Percentiles rank a stretch among this genome's conserved stretches.
phyloP scores from a whole-genome alignment of 495 filamentous ascomycete species.

The Patellaria atrata region DNA sequence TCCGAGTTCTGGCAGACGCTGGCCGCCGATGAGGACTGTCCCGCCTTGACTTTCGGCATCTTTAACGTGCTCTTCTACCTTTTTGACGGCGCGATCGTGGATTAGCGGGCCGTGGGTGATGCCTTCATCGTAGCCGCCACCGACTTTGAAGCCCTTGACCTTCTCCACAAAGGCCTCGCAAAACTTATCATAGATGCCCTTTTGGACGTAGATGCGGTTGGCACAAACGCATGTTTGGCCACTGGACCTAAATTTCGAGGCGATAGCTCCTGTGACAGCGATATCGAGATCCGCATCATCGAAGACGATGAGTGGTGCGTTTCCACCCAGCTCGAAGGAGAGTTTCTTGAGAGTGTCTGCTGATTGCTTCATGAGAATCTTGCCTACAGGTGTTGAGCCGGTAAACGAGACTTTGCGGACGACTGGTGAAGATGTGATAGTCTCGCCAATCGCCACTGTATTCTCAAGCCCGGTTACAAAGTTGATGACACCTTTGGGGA shows the following conservation, averaged over 20 bases:
- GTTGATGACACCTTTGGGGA: constrained; percentile 45
- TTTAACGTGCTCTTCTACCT: constrained; percentile 27
- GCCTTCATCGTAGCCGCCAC: constrained; percentile 28
- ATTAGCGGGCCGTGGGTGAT: constrained; percentile 32
- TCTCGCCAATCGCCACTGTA: constrained; percentile 47
- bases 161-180: constrained; percentile 27
- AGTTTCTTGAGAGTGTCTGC: constrained; percentile 54
- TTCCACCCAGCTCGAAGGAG: constrained; percentile 59
- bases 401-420: constrained; percentile 66
- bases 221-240: constrained; percentile 65
- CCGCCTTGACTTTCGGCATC: constrained; percentile 28
- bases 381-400: constrained; percentile 50
- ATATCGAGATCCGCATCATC: constrained; percentile 56
- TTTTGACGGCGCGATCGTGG: constrained; percentile 29
- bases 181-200: constrained; percentile 33
- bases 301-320: constrained; percentile 62
- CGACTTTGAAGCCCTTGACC: constrained; percentile 30
- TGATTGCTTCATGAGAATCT: constrained; percentile 44
- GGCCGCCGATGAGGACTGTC: constrained; percentile 30
- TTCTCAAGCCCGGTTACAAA: constrained; percentile 47
- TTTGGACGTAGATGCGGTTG: constrained; percentile 57
- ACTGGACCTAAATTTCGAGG: constrained; percentile 51
- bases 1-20: constrained; percentile 27
- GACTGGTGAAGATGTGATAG: constrained; percentile 47
- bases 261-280: constrained; percentile 44